These are phyloP conservation scores for Alopecurus myosuroides DNA, from an alignment of 176 grass and related monocot genomes.

Conservation along the genomic window DNA sequence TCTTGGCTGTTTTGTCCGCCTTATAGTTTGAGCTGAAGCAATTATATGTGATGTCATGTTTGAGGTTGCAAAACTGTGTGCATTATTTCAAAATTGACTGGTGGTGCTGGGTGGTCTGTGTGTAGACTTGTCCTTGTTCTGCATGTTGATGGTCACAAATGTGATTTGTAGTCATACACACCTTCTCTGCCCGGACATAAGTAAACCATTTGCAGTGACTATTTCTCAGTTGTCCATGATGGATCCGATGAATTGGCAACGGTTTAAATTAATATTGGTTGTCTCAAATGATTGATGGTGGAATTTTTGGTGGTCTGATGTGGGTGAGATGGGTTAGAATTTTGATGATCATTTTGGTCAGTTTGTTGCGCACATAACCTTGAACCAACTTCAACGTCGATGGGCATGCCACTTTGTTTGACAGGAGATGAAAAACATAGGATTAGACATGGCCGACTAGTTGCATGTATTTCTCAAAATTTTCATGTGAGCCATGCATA, in stretches of 20 bases:
- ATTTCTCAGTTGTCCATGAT: not conserved
- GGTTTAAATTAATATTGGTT: not conserved
- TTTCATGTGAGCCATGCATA: not conserved
- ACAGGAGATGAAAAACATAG: too few species aligned
- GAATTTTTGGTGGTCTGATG: not conserved
- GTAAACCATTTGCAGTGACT: not conserved
- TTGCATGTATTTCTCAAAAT: not conserved
- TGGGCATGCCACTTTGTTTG: too few species aligned
- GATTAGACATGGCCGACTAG: not conserved
- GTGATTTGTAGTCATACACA: not conserved
- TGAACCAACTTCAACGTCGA: too few species aligned
- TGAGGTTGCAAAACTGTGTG: not conserved
- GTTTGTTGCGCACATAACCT: too few species aligned
- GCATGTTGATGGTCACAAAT: too few species aligned
- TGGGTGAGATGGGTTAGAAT: not conserved
- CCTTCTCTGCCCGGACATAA: not conserved
- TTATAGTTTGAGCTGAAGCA: not conserved
- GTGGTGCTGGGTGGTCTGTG: not conserved
- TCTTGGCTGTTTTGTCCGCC: not conserved
- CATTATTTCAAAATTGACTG: not conserved
- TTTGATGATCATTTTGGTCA: not conserved
- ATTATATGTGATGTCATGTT: not conserved
- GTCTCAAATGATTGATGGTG: not conserved
- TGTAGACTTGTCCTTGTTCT: too few species aligned
- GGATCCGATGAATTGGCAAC: not conserved